phyloP scores from a whole-genome alignment of 2,329 filamentous ascomycete species.

The Nothophoma quercina region DNA sequence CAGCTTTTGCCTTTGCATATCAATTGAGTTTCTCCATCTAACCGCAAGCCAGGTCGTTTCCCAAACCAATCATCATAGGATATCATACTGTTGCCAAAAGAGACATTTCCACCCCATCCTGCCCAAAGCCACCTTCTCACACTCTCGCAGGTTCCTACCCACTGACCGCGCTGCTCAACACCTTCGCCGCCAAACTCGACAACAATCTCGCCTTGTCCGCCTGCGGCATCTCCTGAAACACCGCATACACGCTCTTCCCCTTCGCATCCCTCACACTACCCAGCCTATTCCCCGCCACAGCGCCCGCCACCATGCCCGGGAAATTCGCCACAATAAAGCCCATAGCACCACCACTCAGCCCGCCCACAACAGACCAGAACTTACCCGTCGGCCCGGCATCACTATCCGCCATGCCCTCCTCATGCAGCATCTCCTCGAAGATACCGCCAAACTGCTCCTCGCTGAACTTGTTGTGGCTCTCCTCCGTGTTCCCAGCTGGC shows the following conservation, averaged over 20 bases:
- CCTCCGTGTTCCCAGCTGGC: slow-evolving; percentile 54
- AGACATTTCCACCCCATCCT: neutral
- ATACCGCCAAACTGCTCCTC: slow-evolving; percentile 84
- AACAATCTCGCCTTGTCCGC: slow-evolving; percentile 81
- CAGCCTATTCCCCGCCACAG: slow-evolving; percentile 90
- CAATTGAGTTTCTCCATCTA: neutral
- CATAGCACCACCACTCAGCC: slow-evolving; percentile 84
- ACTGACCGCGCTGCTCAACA: slow-evolving; percentile 75
- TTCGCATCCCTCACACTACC: slow-evolving; percentile 87
- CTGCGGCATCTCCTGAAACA: slow-evolving; percentile 88
- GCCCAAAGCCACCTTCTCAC: slow-evolving; percentile 5
- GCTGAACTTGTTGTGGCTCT: slow-evolving; percentile 64
- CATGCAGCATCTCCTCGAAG: slow-evolving; percentile 63
- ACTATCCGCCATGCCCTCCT: slow-evolving; percentile 72
- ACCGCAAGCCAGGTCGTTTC: neutral
- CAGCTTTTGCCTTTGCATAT: neutral
- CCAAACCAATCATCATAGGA: neutral
- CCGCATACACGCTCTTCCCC: slow-evolving; percentile 93
- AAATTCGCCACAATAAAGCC: slow-evolving; percentile 96
- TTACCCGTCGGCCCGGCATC: slow-evolving; percentile 68
- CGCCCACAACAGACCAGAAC: slow-evolving; percentile 89
- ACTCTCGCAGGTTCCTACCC: slow-evolving; percentile 7
- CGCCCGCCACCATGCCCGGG: slow-evolving; percentile 85
- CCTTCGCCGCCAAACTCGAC: slow-evolving; percentile 82
- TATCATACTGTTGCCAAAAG: slow-evolving; percentile 7